Base-by-base conservation (phyloP, 352 stramenopile genomes). In the Albugo candida region DNA sequence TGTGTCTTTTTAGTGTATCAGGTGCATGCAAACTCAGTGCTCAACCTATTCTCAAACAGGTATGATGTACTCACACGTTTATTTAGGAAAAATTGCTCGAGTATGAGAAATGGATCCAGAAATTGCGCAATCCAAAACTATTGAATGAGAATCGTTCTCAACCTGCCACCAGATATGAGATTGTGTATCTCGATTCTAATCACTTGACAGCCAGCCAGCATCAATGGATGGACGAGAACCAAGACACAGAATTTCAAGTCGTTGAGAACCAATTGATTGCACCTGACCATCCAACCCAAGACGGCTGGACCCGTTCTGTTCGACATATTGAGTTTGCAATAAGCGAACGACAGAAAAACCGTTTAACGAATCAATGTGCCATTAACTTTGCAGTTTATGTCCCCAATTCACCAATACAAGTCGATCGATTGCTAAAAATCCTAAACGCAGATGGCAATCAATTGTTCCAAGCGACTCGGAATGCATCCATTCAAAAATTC, bases 1-100 rank as follows among this genome's bases (percentile, higher is more conserved):
- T 91, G 78, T 54, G 75, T 91, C n/a, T 58, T 86, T 16, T 54
- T 91, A 13, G 65, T 84, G 45, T 91, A 91, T 46, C 71, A 89
- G 62, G 76, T 85, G 49, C 17, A 48, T 11, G 24, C 24, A 31
- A 31, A 10, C 3, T 3, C 8, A 31, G 24, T 31, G 24, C 24
- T 31, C 8, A 8, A 31, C 24, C 24, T 8, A 31, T 31, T 31
- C 24, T 31, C 24, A 31, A 31, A 31, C n/a, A n/a, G n/a, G n/a
- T n/a, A n/a, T n/a, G n/a, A n/a, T 31, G 24, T 31, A 31, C 8
- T 8, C 24, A 8, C 24, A 31, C 24, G 8, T 31, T 47, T 16
- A 14, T 45, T 36, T 53, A 91, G 73, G 75, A 91, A 31, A 75
- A 91, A 47, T 54, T 91, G 5, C 53, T 91, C 16, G 78, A 91